These are phyloP conservation scores for Verbena officinalis DNA, from an alignment of 257 asterid genomes.

Conservation along the genomic window DNA sequence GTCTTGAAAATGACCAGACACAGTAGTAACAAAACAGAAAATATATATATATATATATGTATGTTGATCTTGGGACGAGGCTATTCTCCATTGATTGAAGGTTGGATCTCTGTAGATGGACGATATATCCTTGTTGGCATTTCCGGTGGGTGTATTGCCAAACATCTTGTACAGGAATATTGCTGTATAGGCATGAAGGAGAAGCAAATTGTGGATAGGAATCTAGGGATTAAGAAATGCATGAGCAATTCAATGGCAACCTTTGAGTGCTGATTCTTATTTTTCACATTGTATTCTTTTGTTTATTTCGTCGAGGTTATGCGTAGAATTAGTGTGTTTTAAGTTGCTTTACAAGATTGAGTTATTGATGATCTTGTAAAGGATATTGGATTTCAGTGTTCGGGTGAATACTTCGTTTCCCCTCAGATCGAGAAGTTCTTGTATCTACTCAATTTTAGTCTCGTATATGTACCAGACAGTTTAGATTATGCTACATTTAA, in stretches of 20 bases:
- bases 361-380: not conserved
- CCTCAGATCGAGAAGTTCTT: too few relatives aligned
- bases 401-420: too few relatives aligned
- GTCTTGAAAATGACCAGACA: constrained; percentile 27
- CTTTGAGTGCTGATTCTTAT: too few relatives aligned
- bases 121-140: not conserved
- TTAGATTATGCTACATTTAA: too few relatives aligned
- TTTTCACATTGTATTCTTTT: not conserved
- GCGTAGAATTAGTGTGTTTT: not conserved
- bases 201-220: constrained; percentile 5
- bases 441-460: too few relatives aligned
- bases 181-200: constrained; percentile 11
- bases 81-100: not conserved
- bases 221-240: not conserved
- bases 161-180: not conserved
- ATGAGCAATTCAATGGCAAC: not conserved
- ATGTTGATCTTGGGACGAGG: not conserved
- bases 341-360: not conserved
- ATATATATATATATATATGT: too few relatives aligned
- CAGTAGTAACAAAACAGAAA: constrained; percentile 4
- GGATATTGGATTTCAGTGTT: not conserved
- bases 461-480: too few relatives aligned
- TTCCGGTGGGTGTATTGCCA: not conserved
- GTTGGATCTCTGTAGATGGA: too few relatives aligned
- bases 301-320: not conserved